Evolutionary conservation across 2,329 filamentous ascomycete genomes (phyloP), one percentile per base, ranked within the genome.

Genomic region (Cyphellophora europaea): DNA sequence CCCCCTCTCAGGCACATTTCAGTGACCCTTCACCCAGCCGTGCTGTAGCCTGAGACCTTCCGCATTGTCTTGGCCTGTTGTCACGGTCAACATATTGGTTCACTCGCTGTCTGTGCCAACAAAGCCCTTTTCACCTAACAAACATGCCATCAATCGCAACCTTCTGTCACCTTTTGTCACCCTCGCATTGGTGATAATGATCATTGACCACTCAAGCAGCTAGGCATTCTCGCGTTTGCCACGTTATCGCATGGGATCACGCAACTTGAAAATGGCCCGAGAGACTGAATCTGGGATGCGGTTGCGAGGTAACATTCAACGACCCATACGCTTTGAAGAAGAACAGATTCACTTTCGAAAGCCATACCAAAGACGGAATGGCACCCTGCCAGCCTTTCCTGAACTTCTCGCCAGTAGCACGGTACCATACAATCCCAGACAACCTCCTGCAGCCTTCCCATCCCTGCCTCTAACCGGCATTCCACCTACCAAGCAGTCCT

Each of bases 391-490:
- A 13, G 4, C 48, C 41, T 41, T 45, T 53, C 31, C 53, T 54
- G 32, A 28, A 5, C 28, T 41, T 21, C 30, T 45, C 17, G 19
- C 25, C 30, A 27, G 19, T 3, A 30, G 33, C 11, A 16, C 37
- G 14, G 28, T 45, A 27, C 31, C 41, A 12, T 66, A 53, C 38
- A 49, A 64, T 41, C 59, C 62, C 6, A 49, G 57, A 28, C 44
- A 57, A 11, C 57, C 55, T 27, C 56, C 61, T 28, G 62, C 62
- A 19, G 56, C 54, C 5, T 66, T 66, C 36, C 63, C 63, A 14
- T 63, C 56, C 5, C 36, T 62, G 12, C 40, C 40, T 27, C 32
- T 44, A 30, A 36, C 18, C 6, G 13, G 21, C 21, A 25, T 25
- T 25, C 21, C 21, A n/a, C 8, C 21, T 25, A n/a, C 21, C 21